Evolutionary conservation across 75 land plant genomes (phyloP).

Genomic region (Pinus taeda): DNA sequence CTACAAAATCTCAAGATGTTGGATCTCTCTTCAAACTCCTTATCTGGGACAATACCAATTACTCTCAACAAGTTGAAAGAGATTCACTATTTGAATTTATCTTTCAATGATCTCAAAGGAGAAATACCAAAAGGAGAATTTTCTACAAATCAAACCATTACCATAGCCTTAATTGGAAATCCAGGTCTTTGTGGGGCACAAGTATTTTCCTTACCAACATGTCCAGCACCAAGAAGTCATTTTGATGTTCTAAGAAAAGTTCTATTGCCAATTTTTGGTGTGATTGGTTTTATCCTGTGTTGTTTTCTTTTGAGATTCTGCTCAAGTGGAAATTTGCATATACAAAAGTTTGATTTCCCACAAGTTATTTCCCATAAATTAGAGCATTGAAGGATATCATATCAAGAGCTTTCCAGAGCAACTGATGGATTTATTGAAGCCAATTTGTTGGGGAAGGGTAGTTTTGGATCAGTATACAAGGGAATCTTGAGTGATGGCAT

Average conservation of each 20-base stretch:
- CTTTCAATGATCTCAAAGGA: conserved; percentile 27
- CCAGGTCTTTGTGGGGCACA: conserved; percentile 21
- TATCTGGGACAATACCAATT: conserved; percentile 14
- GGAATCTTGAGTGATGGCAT: conserved; percentile 14
- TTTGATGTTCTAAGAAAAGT: neutral
- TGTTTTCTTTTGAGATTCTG: neutral
- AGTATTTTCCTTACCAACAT: neutral
- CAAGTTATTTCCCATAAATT: neutral
- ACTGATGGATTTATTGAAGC: conserved; percentile 14
- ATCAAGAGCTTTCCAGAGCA: conserved; percentile 15
- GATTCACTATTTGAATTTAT: conserved; percentile 27
- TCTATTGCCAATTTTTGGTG: neutral
- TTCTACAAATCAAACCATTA: conserved; percentile 12
- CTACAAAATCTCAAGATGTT: neutral
- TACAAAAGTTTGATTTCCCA: neutral
- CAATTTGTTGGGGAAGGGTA: conserved; percentile 23
- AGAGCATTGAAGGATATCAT: neutral
- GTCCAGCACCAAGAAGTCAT: neutral
- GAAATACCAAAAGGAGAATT: conserved; percentile 14
- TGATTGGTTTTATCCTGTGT: neutral
- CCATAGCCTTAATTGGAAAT: conserved; percentile 18
- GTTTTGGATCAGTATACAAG: conserved; percentile 24
- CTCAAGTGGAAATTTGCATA: conserved; percentile 2
- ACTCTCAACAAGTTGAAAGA: conserved; percentile 1
- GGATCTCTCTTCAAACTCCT: neutral